Conservation (phyloP, 2,329 filamentous ascomycete species). For the Neofusicoccum cordaticola region DNA sequence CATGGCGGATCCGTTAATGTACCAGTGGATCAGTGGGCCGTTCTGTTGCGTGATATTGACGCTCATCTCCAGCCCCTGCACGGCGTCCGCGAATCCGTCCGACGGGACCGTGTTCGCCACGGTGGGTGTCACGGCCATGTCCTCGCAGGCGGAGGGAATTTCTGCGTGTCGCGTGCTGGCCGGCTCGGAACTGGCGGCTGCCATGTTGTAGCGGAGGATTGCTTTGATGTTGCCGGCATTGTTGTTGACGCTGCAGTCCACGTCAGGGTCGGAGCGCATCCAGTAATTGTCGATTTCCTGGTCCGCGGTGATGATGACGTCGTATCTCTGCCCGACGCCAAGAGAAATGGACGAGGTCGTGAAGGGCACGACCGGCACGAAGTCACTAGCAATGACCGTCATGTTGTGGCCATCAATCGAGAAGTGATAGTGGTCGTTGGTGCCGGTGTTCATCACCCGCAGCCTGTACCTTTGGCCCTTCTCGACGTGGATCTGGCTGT, state of each 20-base stretch:
- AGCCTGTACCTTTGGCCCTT: conserved; percentile 47
- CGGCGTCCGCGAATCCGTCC: not conserved
- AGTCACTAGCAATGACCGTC: conserved; percentile 35
- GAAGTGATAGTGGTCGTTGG: conserved; percentile 39
- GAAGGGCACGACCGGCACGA: conserved; percentile 39
- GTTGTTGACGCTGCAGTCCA: conserved; percentile 23
- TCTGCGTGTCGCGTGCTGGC: conserved; percentile 29
- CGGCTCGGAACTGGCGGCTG: conserved; percentile 26
- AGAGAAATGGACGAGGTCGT: conserved; percentile 26
- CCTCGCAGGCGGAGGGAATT: conserved; percentile 37
- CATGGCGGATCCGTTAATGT: conserved; percentile 37
- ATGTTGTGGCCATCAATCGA: conserved; percentile 38
- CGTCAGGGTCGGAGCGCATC: conserved; percentile 32
- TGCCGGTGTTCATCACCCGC: conserved; percentile 42
- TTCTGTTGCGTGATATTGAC: conserved; percentile 15
- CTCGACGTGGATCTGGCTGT: conserved; percentile 33
- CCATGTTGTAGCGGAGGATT: conserved; percentile 42
- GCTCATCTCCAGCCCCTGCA: conserved; percentile 20
- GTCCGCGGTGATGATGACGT: conserved; percentile 46
- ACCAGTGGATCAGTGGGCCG: conserved; percentile 36
- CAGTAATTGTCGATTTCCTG: conserved; percentile 46
- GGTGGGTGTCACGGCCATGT: conserved; percentile 36
- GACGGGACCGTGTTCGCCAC: conserved; percentile 3
- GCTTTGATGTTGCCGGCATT: conserved; percentile 34
- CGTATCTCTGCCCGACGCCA: conserved; percentile 42